A percentile compares a stretch with the other conserved stretches of the same genome.
phyloP scores from a whole-genome alignment of 2,329 filamentous ascomycete genomes.

The Fusarium duplospermum region DNA sequence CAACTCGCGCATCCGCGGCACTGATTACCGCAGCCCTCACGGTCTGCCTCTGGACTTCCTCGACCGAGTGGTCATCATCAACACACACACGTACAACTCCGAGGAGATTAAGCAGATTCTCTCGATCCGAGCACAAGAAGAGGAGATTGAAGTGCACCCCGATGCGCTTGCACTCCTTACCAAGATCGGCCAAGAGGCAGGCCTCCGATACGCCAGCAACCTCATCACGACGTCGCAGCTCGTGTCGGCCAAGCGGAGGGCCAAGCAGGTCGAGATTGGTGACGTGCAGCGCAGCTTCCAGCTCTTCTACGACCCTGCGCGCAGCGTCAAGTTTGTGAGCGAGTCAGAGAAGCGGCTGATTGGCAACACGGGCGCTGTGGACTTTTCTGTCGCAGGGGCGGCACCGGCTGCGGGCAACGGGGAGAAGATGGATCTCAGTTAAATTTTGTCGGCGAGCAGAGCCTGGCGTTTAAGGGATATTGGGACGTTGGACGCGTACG shows the following conservation, averaged over 20 bases:
- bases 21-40: slow-evolving; percentile 92
- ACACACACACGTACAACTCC: slow-evolving; percentile 83
- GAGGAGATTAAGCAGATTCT: slow-evolving; percentile 95
- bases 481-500: slow-evolving; percentile 9
- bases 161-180: slow-evolving; percentile 93
- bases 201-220: slow-evolving; percentile 95
- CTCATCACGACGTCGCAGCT: slow-evolving; percentile 95
- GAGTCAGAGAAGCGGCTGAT: slow-evolving; percentile 95
- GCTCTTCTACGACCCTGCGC: slow-evolving; percentile 89
- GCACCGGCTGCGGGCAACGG: slow-evolving; percentile 32
- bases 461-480: slow-evolving; percentile 47
- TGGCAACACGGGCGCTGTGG: slow-evolving; percentile 84
- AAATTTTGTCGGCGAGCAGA: slow-evolving; percentile 42
- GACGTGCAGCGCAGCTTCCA: slow-evolving; percentile 95
- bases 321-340: slow-evolving; percentile 90
- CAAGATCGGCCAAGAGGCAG: slow-evolving; percentile 94
- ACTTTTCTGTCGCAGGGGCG: slow-evolving; percentile 63
- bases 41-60: slow-evolving; percentile 95
- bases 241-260: slow-evolving; percentile 84
- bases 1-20: slow-evolving; percentile 90
- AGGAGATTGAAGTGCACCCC: slow-evolving; percentile 91
- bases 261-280: slow-evolving; percentile 83
- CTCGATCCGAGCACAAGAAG: slow-evolving; percentile 91
- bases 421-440: slow-evolving; percentile 63
- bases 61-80: slow-evolving; percentile 95